Conservation (phyloP, 805 yeast species). For the Metschnikowia anglica region DNA sequence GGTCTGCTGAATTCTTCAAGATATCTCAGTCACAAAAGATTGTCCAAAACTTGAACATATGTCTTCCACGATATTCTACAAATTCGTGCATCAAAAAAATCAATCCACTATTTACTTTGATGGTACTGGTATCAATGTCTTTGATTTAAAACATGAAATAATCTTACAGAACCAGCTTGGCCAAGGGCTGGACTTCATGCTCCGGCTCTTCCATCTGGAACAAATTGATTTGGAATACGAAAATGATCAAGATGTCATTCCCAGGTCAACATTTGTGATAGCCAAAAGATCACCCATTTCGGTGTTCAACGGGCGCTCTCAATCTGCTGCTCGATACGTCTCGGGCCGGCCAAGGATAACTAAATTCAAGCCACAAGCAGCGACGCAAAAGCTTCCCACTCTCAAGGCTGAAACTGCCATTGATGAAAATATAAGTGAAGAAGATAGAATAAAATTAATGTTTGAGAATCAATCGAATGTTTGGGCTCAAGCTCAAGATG, state of each 20-base stretch:
- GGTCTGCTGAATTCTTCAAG: not conserved
- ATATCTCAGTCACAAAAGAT: no score
- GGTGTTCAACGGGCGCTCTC: slow-evolving; percentile 32
- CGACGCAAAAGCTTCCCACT: slow-evolving; percentile 16
- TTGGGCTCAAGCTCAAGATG: slow-evolving; percentile 93
- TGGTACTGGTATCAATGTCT: slow-evolving; percentile 94
- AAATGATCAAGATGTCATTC: slow-evolving; percentile 89
- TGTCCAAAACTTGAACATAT: slow-evolving; percentile 36
- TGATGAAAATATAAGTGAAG: slow-evolving; percentile 62
- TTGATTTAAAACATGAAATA: slow-evolving; percentile 90
- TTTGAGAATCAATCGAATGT: slow-evolving; percentile 90
- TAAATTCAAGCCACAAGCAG: slow-evolving; percentile 41
- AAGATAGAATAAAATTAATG: slow-evolving; percentile 85
- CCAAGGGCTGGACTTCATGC: slow-evolving; percentile 80
- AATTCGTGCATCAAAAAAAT: slow-evolving; percentile 79
- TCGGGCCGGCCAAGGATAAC: slow-evolving; percentile 63
- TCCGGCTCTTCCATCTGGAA: slow-evolving; percentile 59
- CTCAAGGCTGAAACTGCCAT: slow-evolving; percentile 22
- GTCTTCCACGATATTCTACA: slow-evolving; percentile 88
- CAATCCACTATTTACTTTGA: slow-evolving; percentile 82
- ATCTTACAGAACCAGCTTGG: slow-evolving; percentile 77
- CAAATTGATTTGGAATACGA: slow-evolving; percentile 66
- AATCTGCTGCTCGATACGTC: slow-evolving; percentile 59
- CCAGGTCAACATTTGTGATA: slow-evolving; percentile 80
- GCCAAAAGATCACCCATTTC: slow-evolving; percentile 70